Conservation (phyloP, 495 filamentous ascomycete species). For the Amniculicola lignicola region DNA sequence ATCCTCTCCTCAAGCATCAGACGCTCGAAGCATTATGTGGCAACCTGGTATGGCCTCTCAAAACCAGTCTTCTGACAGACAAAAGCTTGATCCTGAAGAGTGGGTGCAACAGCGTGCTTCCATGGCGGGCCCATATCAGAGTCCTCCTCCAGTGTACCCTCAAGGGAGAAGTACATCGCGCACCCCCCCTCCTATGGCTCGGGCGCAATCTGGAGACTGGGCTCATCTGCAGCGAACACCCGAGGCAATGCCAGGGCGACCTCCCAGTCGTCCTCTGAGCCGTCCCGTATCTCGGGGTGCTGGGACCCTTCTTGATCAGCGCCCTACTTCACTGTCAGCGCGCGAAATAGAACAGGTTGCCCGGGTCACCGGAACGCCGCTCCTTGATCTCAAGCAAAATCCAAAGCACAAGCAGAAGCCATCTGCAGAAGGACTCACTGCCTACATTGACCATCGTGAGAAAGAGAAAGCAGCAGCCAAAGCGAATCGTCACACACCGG, state of each 20-base stretch:
- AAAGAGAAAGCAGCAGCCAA: slow-evolving; percentile 28
- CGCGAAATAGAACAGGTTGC: slow-evolving; percentile 91
- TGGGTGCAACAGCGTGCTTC: slow-evolving; percentile 83
- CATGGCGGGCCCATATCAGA: slow-evolving; percentile 48
- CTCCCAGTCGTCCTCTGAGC: slow-evolving; percentile 28
- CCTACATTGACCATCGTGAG: slow-evolving; percentile 30
- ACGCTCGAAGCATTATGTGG: slow-evolving; percentile 62
- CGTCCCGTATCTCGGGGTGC: slow-evolving; percentile 37
- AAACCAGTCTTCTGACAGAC: slow-evolving; percentile 26
- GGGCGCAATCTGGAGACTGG: slow-evolving; percentile 57
- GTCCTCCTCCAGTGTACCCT: slow-evolving; percentile 42
- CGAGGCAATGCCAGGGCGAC: slow-evolving; percentile 20
- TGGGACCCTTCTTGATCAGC: slow-evolving; percentile 23
- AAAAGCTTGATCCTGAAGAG: slow-evolving; percentile 64
- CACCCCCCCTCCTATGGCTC: slow-evolving; percentile 43
- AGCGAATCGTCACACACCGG: slow-evolving; percentile 16
- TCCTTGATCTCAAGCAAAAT: slow-evolving; percentile 41
- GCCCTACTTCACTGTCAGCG: slow-evolving; percentile 67
- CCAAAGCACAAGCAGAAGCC: slow-evolving; percentile 20
- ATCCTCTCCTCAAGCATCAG: slow-evolving; percentile 48
- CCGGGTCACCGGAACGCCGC: slow-evolving; percentile 75
- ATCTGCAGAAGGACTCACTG: slow-evolving; percentile 20
- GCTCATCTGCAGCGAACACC: slow-evolving; percentile 34
- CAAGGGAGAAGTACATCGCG: slow-evolving; percentile 39
- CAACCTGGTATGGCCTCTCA: slow-evolving; percentile 56